Evolutionary conservation across 2,329 filamentous ascomycete genomes (phyloP).

Genomic region (Aspergillus proliferans): DNA sequence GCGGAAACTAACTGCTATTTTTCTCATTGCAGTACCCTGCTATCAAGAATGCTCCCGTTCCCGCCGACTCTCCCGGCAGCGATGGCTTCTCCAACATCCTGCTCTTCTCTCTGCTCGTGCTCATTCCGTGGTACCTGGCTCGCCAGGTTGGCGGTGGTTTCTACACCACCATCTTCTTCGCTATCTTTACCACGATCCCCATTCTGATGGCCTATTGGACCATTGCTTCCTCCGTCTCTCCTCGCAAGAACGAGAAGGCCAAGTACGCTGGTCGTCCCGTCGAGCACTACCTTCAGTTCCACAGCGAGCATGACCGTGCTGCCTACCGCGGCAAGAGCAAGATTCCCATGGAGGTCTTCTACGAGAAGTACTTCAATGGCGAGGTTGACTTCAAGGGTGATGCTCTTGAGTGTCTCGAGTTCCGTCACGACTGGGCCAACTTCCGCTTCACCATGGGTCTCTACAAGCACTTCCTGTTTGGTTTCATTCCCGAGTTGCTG

Average conservation of each 20-base stretch:
- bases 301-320: constrained; percentile 40
- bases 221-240: constrained; percentile 69
- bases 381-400: constrained; percentile 95
- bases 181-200: constrained; percentile 68
- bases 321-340: constrained; percentile 46
- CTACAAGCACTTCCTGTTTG: constrained; percentile 81
- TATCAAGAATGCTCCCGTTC: constrained; percentile 91
- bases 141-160: constrained; percentile 79
- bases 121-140: constrained; percentile 71
- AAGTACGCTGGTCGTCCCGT: constrained; percentile 78
- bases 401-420: constrained; percentile 80
- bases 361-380: constrained; percentile 96
- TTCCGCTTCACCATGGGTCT: constrained; percentile 83
- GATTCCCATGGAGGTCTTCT: constrained; percentile 68
- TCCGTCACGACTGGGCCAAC: constrained; percentile 93
- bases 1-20: constrained; percentile 13
- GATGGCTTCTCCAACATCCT: constrained; percentile 81
- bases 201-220: constrained; percentile 80
- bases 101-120: constrained; percentile 63
- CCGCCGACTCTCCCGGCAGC: constrained; percentile 76
- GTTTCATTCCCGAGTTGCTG: constrained; percentile 82
- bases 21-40: constrained; percentile 59
- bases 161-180: constrained; percentile 83
- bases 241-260: constrained; percentile 89
- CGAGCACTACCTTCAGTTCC: constrained; percentile 67